Evolutionary conservation across 139 green algal species (phyloP).

Genomic region (Haematococcus sp.): DNA sequence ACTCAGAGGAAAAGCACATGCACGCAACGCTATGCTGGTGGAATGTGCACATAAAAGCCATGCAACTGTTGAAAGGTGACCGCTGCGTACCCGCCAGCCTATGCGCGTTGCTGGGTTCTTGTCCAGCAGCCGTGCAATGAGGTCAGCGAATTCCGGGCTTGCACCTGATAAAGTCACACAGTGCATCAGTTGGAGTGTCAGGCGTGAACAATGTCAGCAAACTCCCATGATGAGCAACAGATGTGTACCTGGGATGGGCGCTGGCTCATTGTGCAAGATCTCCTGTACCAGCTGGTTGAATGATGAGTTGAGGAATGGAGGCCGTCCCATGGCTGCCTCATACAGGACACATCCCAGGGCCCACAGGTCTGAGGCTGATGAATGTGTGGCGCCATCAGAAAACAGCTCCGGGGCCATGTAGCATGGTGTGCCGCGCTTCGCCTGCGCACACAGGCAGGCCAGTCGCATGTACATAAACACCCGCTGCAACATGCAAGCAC

Average conservation of each 20-base stretch:
- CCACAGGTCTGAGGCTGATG: slow-evolving; percentile 86
- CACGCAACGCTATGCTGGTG: neutral
- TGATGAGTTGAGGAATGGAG: slow-evolving; percentile 80
- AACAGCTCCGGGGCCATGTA: slow-evolving; percentile 98
- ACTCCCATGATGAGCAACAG: too few species aligned
- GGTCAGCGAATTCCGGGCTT: slow-evolving; percentile 64
- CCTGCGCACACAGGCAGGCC: slow-evolving; percentile 30
- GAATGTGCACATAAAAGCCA: neutral
- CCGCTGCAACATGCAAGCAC: too few species aligned
- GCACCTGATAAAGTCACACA: slow-evolving; percentile 53
- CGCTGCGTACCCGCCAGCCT: slow-evolving; percentile 57
- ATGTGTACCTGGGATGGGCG: slow-evolving; percentile 47
- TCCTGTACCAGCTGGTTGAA: slow-evolving; percentile 78
- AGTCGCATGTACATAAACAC: neutral
- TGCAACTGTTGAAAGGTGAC: neutral
- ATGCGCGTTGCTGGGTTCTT: slow-evolving; percentile 79
- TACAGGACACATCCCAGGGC: slow-evolving; percentile 93
- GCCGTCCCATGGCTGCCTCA: slow-evolving; percentile 80
- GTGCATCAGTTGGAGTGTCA: too few species aligned
- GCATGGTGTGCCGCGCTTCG: slow-evolving; percentile 78
- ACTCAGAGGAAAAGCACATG: neutral
- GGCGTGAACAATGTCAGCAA: too few species aligned
- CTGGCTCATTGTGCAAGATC: slow-evolving; percentile 67
- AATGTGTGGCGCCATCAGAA: slow-evolving; percentile 74
- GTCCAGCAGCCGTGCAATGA: slow-evolving; percentile 73